A percentile compares a stretch with the other conserved stretches of the same genome.
Evolutionary conservation across 768 basidiomycete species (phyloP).

Genomic region (Lentinus tigrinus): DNA sequence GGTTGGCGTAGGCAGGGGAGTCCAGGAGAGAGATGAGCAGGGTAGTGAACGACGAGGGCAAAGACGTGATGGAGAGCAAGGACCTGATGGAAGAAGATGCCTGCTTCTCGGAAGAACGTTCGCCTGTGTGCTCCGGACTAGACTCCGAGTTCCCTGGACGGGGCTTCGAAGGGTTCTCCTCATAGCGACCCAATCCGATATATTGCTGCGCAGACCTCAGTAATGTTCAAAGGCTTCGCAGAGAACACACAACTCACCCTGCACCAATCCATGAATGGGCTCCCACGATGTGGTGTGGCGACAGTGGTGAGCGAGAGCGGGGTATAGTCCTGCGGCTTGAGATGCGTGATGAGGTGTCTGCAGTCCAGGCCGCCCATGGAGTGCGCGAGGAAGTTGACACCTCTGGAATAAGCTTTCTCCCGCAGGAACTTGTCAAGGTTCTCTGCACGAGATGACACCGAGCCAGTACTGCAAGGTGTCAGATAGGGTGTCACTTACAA

Average conservation of each 20-base stretch:
- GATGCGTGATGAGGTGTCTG: conserved; percentile 84
- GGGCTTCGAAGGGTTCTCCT: conserved; percentile 5
- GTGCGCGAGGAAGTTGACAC: conserved; percentile 92
- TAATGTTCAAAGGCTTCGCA: neutral
- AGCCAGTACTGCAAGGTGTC: conserved; percentile 68
- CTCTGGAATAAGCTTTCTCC: conserved; percentile 64
- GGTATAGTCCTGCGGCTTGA: conserved; percentile 77
- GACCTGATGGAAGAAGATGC: conserved; percentile 31
- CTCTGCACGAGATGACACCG: conserved; percentile 77
- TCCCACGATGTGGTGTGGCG: conserved; percentile 92
- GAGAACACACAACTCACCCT: conserved; percentile 48
- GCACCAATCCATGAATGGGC: conserved; percentile 99
- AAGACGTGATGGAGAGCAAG: conserved; percentile 52
- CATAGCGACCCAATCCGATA: conserved; percentile 74
- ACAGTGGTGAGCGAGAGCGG: conserved; percentile 88
- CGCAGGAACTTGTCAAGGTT: conserved; percentile 73
- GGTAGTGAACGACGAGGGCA: conserved; percentile 84
- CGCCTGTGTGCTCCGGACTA: neutral
- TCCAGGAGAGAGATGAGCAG: conserved; percentile 87
- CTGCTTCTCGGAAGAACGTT: conserved; percentile 17
- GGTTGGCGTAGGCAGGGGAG: conserved; percentile 93
- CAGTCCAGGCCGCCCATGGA: conserved; percentile 99
- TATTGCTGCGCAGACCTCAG: conserved; percentile 54
- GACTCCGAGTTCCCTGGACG: neutral
- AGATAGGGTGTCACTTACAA: neutral